phyloP scores from a whole-genome alignment of 768 basidiomycete species.

The Pleurotus giganteus region DNA sequence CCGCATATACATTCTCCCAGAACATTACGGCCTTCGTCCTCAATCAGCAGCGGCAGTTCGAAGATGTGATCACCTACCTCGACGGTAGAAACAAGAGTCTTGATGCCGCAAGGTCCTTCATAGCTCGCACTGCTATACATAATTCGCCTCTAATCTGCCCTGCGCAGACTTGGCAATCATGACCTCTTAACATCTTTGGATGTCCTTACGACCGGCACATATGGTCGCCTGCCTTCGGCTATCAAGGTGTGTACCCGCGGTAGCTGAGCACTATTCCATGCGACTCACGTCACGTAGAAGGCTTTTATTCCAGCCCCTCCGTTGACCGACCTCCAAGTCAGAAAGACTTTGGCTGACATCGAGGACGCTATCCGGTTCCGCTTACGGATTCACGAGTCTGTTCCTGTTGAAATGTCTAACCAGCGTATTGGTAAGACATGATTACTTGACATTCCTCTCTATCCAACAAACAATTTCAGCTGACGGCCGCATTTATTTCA shows the following conservation, averaged over 20 bases:
- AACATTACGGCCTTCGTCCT: conserved; percentile 87
- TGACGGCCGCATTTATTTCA: conserved; percentile 79
- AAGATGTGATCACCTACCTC: conserved; percentile 60
- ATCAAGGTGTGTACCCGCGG: conserved; percentile 59
- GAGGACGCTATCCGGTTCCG: conserved; percentile 80
- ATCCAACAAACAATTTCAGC: conserved; percentile 37
- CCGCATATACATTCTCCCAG: conserved; percentile 31
- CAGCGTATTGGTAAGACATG: conserved; percentile 57
- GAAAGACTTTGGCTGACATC: conserved; percentile 64
- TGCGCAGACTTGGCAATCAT: conserved; percentile 80
- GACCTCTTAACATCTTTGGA: conserved; percentile 91
- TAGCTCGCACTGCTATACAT: background rate
- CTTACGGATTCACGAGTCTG: conserved; percentile 71
- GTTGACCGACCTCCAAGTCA: conserved; percentile 64
- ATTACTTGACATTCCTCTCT: background rate
- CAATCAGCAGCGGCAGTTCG: conserved; percentile 84
- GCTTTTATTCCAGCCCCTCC: conserved; percentile 61
- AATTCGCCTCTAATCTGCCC: conserved; percentile 5
- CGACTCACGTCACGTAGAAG: conserved; percentile 46
- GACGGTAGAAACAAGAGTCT: conserved; percentile 66
- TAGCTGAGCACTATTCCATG: conserved; percentile 1
- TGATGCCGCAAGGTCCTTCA: conserved; percentile 68
- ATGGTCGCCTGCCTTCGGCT: conserved; percentile 73
- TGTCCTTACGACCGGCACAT: conserved; percentile 84
- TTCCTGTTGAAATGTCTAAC: conserved; percentile 79